Evolutionary conservation across 179 eudicot species (phyloP), one percentile per base, ranked within the genome.

Genomic region (Spinacia oleracea): DNA sequence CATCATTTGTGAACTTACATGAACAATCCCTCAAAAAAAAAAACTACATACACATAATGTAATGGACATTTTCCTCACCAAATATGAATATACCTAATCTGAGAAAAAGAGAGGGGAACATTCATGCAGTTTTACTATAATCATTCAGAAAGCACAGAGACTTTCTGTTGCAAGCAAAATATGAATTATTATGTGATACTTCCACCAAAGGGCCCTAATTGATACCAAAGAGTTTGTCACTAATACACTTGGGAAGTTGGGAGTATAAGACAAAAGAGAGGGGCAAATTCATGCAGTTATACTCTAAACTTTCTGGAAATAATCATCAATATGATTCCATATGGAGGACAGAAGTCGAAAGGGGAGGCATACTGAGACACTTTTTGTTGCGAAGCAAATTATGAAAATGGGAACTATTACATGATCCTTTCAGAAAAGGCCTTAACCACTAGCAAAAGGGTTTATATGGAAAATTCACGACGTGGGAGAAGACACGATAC

Each of bases 371-470:
- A 53, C 31, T 7, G 69, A 68, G 75, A 64, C 9, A 42, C 18
- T 27, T 9, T 42, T 58, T 43, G 10, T 63, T 29, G 43, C 60
- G 21, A 34, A 46, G 68, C 59, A 78, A 43, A 62, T 56, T 40
- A 29, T 56, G 42, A 18, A 40, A 58, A 16, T 55, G 20, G 69
- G 59, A 55, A 78, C 9, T 15, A 16, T 72, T 45, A 76, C 20
- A n/a, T 45, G 14, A 45, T 62, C 42, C 5, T 62, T 71, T 62
- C 53, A 46, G 23, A 42, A 38, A 38, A 62, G 32, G 45, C 45
- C 40, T 62, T 56, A 75, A 63, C 58, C 78, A 75, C 81, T 48
- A 72, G 56, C 76, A 50, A 60, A 78, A 69, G 31, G 31, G 69
- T 58, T 23, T 40, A 67, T n/a, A 12, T 48, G 43, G 43, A 0